Base-by-base conservation (phyloP, 352 stramenopile genomes). In the Phytophthora uliginosa region DNA sequence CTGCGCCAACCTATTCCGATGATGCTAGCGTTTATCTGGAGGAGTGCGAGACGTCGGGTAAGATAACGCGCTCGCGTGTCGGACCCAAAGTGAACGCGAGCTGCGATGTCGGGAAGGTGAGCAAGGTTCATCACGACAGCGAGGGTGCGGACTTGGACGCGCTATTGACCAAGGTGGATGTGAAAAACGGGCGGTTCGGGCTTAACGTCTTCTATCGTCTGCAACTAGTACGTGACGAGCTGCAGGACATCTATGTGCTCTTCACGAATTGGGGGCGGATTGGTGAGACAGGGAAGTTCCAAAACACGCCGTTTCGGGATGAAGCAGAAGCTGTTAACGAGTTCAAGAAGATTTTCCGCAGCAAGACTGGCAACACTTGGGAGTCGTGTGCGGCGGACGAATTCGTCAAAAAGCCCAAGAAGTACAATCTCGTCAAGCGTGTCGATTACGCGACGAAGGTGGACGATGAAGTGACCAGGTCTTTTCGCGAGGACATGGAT, bases 191-290 rank as follows among this genome's bases (percentile, higher is more conserved):
- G 0, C 82, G 81, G 17, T 90, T 91, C 45, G 88, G 88, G 6
- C 61, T 93, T 17, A 95, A 95, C 53, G 88, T 93, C 5, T 95
- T 94, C 31, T 95, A 95, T 54, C 76, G 82, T 0, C 66, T 92
- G 56, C 88, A 95, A 51, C 63, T 95, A n/a, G 85, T 93, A 3
- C 75, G 84, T 17, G 85, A 95, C 47, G 66, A 88, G 48, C 80
- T 93, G 33, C 88, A 94, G 63, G 79, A 78, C 12, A 81, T 93
- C 18, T 93, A 82, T 66, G 74, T 95, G 2, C 74, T 95, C 28
- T 93, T 95, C 62, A 92, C 86, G 15, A 96, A 97, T 66, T 95
- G 87, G 87, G 87, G 87, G 0, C 83, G 87, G 1, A 92, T 95
- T 47, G 88, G 88, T 9, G 88, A 93, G 60, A 78, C 66, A 1